Conservation (phyloP, 2,329 filamentous ascomycete genomes). For the Emericellopsis atlantica region DNA sequence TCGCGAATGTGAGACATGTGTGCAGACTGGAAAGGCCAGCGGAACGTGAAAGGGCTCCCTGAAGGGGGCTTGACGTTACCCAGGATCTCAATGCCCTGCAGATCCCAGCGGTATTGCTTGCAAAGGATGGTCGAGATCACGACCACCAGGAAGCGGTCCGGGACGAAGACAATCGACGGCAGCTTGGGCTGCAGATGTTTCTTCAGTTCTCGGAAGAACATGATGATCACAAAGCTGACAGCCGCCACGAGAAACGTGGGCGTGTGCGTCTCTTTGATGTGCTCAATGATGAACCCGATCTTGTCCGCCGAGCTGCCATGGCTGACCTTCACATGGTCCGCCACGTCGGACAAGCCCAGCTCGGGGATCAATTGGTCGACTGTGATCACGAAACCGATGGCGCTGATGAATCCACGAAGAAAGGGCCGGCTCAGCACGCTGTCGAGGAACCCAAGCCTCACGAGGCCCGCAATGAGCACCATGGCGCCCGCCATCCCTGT, state of each 20-base stretch:
- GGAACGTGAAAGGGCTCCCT: slow-evolving; percentile 64
- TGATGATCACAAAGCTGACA: slow-evolving; percentile 74
- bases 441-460: slow-evolving; percentile 82
- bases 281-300: slow-evolving; percentile 61
- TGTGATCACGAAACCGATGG: slow-evolving; percentile 90
- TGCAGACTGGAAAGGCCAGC: slow-evolving; percentile 69
- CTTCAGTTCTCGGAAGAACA: slow-evolving; percentile 66
- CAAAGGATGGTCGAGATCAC: slow-evolving; percentile 72
- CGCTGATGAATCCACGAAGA: slow-evolving; percentile 88
- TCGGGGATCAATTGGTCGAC: slow-evolving; percentile 92
- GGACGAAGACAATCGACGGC: slow-evolving; percentile 73
- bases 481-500: slow-evolving; percentile 79
- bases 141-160: slow-evolving; percentile 84
- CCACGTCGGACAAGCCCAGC: slow-evolving; percentile 59
- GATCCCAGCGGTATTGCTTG: slow-evolving; percentile 65
- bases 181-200: slow-evolving; percentile 66
- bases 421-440: slow-evolving; percentile 90
- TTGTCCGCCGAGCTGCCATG: slow-evolving; percentile 86
- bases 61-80: slow-evolving; percentile 66
- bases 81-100: slow-evolving; percentile 68
- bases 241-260: slow-evolving; percentile 68
- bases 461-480: slow-evolving; percentile 76
- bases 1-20: slow-evolving; percentile 75
- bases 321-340: slow-evolving; percentile 50
- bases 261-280: slow-evolving; percentile 53